These are phyloP conservation scores for Phaeosphaeriaceae sp. DNA, from an alignment of 2,329 filamentous ascomycete species.

Conservation along the genomic window DNA sequence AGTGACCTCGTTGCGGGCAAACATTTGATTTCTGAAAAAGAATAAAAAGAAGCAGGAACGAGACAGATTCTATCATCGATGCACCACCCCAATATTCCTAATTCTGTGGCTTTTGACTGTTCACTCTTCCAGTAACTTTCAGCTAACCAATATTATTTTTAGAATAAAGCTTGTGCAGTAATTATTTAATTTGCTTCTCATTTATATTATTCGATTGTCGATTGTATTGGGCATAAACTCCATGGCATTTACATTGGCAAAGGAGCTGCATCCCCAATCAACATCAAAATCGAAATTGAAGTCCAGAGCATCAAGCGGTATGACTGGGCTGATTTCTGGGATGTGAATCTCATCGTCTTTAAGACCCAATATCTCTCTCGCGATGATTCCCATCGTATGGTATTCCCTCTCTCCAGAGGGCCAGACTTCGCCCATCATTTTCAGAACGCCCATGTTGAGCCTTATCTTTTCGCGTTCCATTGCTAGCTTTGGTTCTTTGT, in stretches of 20 bases:
- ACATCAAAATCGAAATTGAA: conserved; percentile 23
- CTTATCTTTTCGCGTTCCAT: conserved; percentile 32
- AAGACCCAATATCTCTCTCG: conserved; percentile 21
- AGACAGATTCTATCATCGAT: no score
- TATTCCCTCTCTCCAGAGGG: conserved; percentile 23
- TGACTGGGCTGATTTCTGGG: conserved; percentile 4
- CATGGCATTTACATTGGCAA: conserved; percentile 1
- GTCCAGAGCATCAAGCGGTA: conserved; percentile 18
- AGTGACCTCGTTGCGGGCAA: no score
- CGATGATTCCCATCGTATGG: conserved; percentile 23
- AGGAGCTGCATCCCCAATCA: conserved; percentile 18
- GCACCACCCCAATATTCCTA: no score
- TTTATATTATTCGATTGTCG: neutral
- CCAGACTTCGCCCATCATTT: conserved; percentile 31
- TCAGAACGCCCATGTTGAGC: conserved; percentile 32
- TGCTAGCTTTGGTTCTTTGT: conserved; percentile 23
- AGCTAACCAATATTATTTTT: no score
- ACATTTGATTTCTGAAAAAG: no score
- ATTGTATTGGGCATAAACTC: neutral
- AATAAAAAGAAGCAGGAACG: no score
- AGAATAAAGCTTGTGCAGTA: no score
- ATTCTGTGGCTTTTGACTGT: no score
- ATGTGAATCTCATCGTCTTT: conserved; percentile 21
- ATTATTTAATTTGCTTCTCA: neutral
- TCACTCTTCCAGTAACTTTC: no score